Evolutionary conservation across 805 yeast genomes (phyloP).

Genomic region (Kodamaea neixiangensis): DNA sequence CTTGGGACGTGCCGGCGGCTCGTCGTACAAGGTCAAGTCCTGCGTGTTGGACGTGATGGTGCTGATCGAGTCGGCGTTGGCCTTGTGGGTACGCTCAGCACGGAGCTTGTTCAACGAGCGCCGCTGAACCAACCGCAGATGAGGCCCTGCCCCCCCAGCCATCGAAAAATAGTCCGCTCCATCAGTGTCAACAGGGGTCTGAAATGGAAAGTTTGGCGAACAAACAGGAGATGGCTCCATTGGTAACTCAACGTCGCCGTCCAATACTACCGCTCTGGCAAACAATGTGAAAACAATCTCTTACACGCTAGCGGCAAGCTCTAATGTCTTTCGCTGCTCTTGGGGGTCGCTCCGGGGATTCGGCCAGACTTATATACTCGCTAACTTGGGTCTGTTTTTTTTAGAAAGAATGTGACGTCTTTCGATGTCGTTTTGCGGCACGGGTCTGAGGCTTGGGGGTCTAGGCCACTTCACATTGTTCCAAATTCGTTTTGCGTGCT

Average conservation of each 20-base stretch:
- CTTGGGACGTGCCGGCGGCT: slow-evolving; percentile 8
- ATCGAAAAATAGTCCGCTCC: slow-evolving; percentile 9
- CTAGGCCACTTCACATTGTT: too few relatives aligned
- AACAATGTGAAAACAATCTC: not conserved
- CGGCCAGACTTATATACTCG: too few relatives aligned
- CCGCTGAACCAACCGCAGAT: not conserved
- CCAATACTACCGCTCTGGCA: not conserved
- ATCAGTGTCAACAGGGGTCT: not conserved
- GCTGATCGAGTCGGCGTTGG: slow-evolving; percentile 25
- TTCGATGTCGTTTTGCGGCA: too few relatives aligned
- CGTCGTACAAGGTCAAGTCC: slow-evolving; percentile 21
- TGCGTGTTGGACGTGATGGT: slow-evolving; percentile 32
- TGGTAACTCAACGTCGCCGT: not conserved
- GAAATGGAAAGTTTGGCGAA: slow-evolving; percentile 10
- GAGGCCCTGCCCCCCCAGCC: not conserved
- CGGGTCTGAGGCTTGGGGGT: too few relatives aligned
- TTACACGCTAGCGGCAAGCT: not conserved
- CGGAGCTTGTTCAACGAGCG: not conserved
- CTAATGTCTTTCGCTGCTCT: not conserved
- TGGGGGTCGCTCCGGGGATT: not conserved
- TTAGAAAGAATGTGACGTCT: too few relatives aligned
- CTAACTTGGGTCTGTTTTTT: too few relatives aligned
- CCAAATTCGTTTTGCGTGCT: too few relatives aligned
- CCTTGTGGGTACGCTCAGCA: slow-evolving; percentile 8
- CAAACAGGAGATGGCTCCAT: slow-evolving; percentile 8